phyloP scores from a whole-genome alignment of 495 filamentous ascomycete genomes.

The Hypoxylon lenormandii region DNA sequence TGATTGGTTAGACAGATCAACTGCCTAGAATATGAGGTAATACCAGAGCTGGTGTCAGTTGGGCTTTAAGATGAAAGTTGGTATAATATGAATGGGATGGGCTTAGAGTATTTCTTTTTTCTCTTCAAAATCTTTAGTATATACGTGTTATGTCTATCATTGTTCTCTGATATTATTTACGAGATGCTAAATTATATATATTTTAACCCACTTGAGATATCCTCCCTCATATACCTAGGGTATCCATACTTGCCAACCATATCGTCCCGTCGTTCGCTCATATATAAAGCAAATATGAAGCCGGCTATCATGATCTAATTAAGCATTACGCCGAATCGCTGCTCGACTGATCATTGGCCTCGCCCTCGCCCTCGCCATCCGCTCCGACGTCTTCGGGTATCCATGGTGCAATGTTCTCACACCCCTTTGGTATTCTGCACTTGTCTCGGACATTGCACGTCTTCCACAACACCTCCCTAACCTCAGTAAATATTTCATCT shows the following conservation, averaged over 20 bases:
- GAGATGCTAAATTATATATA: no score
- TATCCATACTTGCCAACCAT: conserved; percentile 24
- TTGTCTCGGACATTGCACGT: conserved; percentile 65
- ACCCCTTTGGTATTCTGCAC: conserved; percentile 74
- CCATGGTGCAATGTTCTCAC: conserved; percentile 63
- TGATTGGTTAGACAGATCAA: background rate
- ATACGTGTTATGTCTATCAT: conserved; percentile 1
- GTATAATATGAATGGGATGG: no score
- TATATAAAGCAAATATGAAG: conserved; percentile 12
- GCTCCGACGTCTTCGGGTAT: conserved; percentile 27
- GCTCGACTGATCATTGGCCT: conserved; percentile 47
- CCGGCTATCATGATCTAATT: conserved; percentile 39
- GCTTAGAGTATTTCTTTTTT: no score
- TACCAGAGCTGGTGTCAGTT: no score
- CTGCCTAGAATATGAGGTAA: no score
- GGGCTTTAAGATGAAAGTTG: no score
- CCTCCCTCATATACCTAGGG: conserved; percentile 10
- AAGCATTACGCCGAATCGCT: conserved; percentile 47
- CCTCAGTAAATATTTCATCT: conserved; percentile 84
- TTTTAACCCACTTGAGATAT: no score
- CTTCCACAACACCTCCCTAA: conserved; percentile 86
- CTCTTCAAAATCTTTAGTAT: background rate
- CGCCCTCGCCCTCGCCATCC: conserved; percentile 24
- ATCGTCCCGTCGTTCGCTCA: background rate
- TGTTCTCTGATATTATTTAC: no score